phyloP scores from a whole-genome alignment of 768 basidiomycete species.

The Sarcodon aspratus region DNA sequence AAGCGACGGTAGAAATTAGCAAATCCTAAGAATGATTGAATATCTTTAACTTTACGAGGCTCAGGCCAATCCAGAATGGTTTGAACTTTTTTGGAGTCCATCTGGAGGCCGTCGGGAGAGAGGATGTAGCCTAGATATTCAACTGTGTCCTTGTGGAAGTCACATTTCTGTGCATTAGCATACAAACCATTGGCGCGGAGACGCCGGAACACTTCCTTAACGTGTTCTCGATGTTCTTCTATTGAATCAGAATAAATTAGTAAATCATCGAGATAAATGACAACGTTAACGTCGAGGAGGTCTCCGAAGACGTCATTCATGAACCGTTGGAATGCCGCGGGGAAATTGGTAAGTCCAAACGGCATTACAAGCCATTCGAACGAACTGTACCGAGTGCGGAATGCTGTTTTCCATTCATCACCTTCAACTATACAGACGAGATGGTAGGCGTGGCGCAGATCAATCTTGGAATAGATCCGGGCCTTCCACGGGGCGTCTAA shows the following conservation, averaged over 20 bases:
- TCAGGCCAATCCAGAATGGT: constrained; percentile 18
- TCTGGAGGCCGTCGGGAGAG: constrained; percentile 16
- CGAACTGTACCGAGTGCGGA: constrained; percentile 23
- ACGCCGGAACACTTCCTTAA: constrained; percentile 8
- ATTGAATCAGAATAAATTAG: constrained; percentile 7
- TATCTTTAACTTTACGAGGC: constrained; percentile 13
- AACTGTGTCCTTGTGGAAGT: constrained; percentile 23
- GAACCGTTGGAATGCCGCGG: constrained; percentile 8
- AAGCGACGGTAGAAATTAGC: constrained; percentile 22
- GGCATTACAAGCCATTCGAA: constrained; percentile 25
- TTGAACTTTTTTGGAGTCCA: constrained; percentile 29
- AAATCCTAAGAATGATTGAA: constrained; percentile 22
- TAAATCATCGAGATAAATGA: constrained; percentile 7
- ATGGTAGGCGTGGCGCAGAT: constrained; percentile 29
- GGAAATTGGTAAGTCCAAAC: constrained; percentile 15
- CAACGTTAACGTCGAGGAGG: constrained; percentile 3
- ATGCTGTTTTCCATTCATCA: constrained; percentile 28
- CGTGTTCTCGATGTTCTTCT: constrained; percentile 9
- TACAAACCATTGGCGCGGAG: constrained; percentile 20
- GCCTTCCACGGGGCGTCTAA: constrained; percentile 15
- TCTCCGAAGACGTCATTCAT: constrained; percentile 8
- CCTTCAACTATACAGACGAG: constrained; percentile 26
- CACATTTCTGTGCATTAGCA: constrained; percentile 19
- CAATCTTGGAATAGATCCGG: constrained; percentile 23
- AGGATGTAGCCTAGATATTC: constrained; percentile 32